Percentiles rank a stretch among this genome's conserved stretches.
Conservation (phyloP, 768 basidiomycete species). For the Suillus lakei region DNA sequence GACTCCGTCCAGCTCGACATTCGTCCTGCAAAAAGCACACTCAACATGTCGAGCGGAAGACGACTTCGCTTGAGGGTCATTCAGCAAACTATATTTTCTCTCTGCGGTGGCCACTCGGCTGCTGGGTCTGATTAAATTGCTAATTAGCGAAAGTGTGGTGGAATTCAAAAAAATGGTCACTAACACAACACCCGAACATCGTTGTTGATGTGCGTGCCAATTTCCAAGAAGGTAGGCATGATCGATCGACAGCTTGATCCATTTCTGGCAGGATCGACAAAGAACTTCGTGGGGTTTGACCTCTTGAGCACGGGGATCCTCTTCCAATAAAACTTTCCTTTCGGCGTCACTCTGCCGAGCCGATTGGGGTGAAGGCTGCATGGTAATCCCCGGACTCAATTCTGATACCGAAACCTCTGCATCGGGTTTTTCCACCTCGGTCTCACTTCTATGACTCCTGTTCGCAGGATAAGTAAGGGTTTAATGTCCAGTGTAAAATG, state of each 20-base stretch:
- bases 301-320: constrained; percentile 56
- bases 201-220: constrained; percentile 58
- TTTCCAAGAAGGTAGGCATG: constrained; percentile 49
- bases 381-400: constrained; percentile 1
- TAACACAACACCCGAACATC: constrained; percentile 51
- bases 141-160: not conserved
- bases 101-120: constrained; percentile 65
- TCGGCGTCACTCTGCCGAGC: constrained; percentile 40
- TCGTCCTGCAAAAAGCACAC: constrained; percentile 55
- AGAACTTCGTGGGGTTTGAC: constrained; percentile 55
- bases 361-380: constrained; percentile 16
- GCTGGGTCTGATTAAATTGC: constrained; percentile 46
- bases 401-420: not conserved
- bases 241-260: constrained; percentile 55
- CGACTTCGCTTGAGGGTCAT: constrained; percentile 62
- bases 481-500: not conserved
- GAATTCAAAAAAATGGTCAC: constrained; percentile 1
- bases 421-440: not conserved
- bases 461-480: not conserved
- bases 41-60: constrained; percentile 51
- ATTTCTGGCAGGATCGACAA: constrained; percentile 66
- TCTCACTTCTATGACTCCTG: not conserved
- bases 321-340: constrained; percentile 54
- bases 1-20: constrained; percentile 50
- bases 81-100: constrained; percentile 63